phyloP scores from a whole-genome alignment of 2,329 filamentous ascomycete species.

The Aspergillus aculeatinus region DNA sequence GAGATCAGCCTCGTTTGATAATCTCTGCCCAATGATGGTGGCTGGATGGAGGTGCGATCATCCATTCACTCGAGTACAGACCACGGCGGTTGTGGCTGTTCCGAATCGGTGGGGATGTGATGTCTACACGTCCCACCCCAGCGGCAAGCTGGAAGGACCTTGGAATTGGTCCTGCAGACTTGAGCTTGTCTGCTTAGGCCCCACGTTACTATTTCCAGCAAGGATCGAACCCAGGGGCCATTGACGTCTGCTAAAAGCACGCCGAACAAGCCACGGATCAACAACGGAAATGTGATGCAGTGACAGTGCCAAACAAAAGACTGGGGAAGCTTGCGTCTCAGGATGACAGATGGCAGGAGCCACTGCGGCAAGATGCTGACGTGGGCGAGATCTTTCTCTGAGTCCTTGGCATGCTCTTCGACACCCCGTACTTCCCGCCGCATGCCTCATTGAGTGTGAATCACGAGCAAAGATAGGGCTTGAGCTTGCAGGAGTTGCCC shows the following conservation, averaged over 20 bases:
- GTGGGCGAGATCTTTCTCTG: background rate
- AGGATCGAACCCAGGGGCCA: background rate
- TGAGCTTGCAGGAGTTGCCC: background rate
- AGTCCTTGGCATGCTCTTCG: background rate
- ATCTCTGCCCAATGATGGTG: background rate
- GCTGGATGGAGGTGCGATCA: background rate
- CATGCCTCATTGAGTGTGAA: background rate
- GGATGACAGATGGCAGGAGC: background rate
- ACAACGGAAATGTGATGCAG: background rate
- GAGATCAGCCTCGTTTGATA: background rate
- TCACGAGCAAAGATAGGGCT: background rate
- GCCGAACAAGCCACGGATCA: background rate
- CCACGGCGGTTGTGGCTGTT: conserved; percentile 1
- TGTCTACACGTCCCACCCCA: background rate
- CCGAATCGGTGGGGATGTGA: background rate
- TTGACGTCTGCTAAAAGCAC: background rate
- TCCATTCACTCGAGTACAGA: background rate
- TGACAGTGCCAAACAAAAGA: background rate
- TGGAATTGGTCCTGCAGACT: background rate
- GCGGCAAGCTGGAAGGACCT: background rate
- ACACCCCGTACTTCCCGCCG: too few species aligned
- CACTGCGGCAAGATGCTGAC: background rate
- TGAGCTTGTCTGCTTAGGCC: background rate
- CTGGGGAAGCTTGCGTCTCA: background rate
- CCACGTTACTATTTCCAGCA: background rate